phyloP scores from a whole-genome alignment of 1,284 basidiomycete genomes.

The Clitocybe nebularis region DNA sequence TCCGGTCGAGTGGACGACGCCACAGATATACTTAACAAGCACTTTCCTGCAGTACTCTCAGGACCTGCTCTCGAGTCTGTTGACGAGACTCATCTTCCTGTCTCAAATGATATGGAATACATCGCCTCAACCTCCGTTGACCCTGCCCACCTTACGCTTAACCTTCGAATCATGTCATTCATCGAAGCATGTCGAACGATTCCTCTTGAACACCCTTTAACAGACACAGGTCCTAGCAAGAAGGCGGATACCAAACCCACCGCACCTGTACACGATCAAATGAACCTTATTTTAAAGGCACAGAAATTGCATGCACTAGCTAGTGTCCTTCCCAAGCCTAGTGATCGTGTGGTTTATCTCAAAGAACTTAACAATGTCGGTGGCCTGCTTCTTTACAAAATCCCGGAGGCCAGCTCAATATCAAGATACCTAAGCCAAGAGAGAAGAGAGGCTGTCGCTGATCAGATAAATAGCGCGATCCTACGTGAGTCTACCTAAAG shows the following conservation, averaged over 20 bases:
- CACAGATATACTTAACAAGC: slow-evolving; percentile 54
- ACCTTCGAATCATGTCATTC: slow-evolving; percentile 81
- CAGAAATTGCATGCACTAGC: slow-evolving; percentile 60
- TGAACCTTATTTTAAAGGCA: slow-evolving; percentile 49
- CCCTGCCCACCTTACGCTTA: slow-evolving; percentile 71
- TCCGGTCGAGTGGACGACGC: slow-evolving; percentile 70
- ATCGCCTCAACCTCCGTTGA: slow-evolving; percentile 58
- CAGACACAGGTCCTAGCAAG: slow-evolving; percentile 9
- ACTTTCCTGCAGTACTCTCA: slow-evolving; percentile 68
- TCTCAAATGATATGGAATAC: slow-evolving; percentile 35
- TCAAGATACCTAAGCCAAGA: slow-evolving; percentile 68
- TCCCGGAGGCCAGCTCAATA: slow-evolving; percentile 68
- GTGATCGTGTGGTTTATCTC: slow-evolving; percentile 56
- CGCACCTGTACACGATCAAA: slow-evolving; percentile 30
- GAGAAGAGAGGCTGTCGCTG: slow-evolving; percentile 74
- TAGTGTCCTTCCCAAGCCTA: slow-evolving; percentile 44
- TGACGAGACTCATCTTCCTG: slow-evolving; percentile 11
- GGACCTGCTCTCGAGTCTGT: slow-evolving; percentile 18
- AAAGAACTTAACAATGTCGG: slow-evolving; percentile 71
- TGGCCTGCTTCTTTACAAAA: slow-evolving; percentile 71
- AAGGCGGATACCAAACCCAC: slow-evolving; percentile 16
- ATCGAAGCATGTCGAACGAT: slow-evolving; percentile 76
- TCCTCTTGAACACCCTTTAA: slow-evolving; percentile 46
- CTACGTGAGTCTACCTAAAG: slow-evolving; percentile 49
- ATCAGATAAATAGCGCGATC: slow-evolving; percentile 84